Evolutionary conservation across 495 filamentous ascomycete species (phyloP), one percentile per base, ranked within the genome.

Genomic region (Penicillium cosmopolitanum): DNA sequence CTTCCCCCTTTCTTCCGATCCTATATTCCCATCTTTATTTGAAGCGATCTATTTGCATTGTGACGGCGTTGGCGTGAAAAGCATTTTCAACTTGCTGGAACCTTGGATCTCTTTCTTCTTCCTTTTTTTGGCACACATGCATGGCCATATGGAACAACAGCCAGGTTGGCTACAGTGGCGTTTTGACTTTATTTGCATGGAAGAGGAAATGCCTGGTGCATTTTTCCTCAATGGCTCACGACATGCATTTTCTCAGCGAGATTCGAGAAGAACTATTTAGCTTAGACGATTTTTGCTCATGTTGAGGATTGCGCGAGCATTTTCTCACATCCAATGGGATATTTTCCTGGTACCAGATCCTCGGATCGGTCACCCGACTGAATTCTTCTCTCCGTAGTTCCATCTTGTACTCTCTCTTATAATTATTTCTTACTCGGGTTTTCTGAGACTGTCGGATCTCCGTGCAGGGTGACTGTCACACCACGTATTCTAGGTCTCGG

Each of bases 11-110:
- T n/a, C 36, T n/a, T 15, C 36, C 36, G 3, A 38, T 13, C 15
- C 36, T 38, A 13, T 23, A 25, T 54, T 54, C 19, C 51, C 19
- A 40, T 56, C 33, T 53, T 33, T 48, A 11, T 65, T 54, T 63
- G 54, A 50, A 65, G 61, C 64, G 66, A 60, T 64, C 61, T 35
- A 62, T 40, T 54, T 69, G 67, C 67, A 69, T 69, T 55, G 56
- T 51, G 52, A 62, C 43, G 57, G 67, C 65, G 67, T 69, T 69
- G 28, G 62, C 47, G 51, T 55, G 62, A 48, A 66, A 38, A 57
- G 42, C 42, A 59, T 61, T 12, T 48, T 48, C n/a, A 48, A 11
- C 21, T 46, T 23, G 46, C 55, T 63, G 61, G 40, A 34, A 47
- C 42, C 35, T 57, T 36, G 51, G 31, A 25, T 57, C 13, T 19